A percentile compares a stretch with the other conserved stretches of the same genome.
phyloP scores from a whole-genome alignment of 768 basidiomycete species.

The Lactarius deliciosus region DNA sequence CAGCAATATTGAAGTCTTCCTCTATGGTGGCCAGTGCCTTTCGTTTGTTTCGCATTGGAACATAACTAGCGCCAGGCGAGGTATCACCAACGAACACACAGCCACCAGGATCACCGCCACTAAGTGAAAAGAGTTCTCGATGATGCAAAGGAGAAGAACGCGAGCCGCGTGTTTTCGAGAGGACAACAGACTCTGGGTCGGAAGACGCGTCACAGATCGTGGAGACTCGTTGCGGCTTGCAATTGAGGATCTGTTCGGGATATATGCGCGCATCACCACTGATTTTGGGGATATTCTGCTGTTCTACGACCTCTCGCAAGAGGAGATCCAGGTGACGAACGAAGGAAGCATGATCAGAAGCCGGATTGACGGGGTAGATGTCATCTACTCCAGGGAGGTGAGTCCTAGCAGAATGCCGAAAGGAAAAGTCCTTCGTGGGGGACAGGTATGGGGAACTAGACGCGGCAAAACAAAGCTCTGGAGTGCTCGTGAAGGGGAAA shows the following conservation, averaged over 20 bases:
- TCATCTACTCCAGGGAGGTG: background rate
- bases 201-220: background rate
- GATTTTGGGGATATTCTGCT: background rate
- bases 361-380: background rate
- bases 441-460: conserved; percentile 18
- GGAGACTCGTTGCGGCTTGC: background rate
- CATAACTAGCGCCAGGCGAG: background rate
- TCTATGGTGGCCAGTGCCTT: background rate
- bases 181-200: background rate
- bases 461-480: conserved; percentile 17
- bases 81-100: background rate
- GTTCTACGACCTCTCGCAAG: conserved; percentile 8
- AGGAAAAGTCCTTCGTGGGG: background rate
- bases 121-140: background rate
- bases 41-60: conserved; percentile 14
- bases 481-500: conserved; percentile 14
- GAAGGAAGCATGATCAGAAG: conserved; percentile 8
- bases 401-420: background rate
- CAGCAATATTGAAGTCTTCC: background rate
- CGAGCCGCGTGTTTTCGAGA: background rate
- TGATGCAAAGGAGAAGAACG: background rate
- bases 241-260: background rate
- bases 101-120: background rate
- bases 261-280: conserved; percentile 12
- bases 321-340: conserved; percentile 7